Conservation (phyloP, 2,329 filamentous ascomycete species). For the Zasmidium angulare region DNA sequence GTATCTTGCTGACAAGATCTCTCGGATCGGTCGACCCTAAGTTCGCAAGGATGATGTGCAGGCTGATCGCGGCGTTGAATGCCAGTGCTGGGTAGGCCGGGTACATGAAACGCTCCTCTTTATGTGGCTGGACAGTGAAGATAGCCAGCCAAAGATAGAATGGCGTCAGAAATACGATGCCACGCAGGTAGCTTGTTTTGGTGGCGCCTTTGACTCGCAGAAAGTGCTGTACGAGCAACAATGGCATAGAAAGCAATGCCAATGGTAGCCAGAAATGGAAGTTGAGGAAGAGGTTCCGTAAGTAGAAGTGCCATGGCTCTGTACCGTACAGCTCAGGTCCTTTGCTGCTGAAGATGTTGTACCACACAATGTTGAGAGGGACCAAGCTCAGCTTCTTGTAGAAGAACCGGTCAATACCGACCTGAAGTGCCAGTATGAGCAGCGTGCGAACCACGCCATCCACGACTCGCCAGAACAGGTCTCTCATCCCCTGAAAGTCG, state of each 20-base stretch:
- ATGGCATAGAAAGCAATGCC: conserved; percentile 70
- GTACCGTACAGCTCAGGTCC: conserved; percentile 90
- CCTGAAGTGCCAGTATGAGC: conserved; percentile 68
- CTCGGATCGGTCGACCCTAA: conserved; percentile 70
- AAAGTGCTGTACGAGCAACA: conserved; percentile 72
- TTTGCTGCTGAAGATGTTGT: conserved; percentile 85
- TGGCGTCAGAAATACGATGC: conserved; percentile 73
- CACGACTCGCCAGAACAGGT: conserved; percentile 61
- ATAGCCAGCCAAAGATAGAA: conserved; percentile 95
- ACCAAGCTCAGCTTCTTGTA: conserved; percentile 77
- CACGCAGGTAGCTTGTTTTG: conserved; percentile 70
- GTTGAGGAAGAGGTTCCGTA: conserved; percentile 86
- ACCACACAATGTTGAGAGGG: conserved; percentile 88
- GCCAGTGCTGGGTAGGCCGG: conserved; percentile 88
- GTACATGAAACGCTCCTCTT: conserved; percentile 99
- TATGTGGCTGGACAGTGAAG: conserved; percentile 90
- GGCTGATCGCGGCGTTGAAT: conserved; percentile 79
- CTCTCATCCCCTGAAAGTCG: conserved; percentile 41
- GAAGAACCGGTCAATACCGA: conserved; percentile 78
- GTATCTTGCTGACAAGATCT: conserved; percentile 66
- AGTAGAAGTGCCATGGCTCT: conserved; percentile 95
- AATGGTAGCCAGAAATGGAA: conserved; percentile 94
- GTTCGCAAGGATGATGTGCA: conserved; percentile 76
- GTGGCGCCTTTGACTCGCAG: conserved; percentile 61
- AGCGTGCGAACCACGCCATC: conserved; percentile 68